Evolutionary conservation across 257 asterid species (phyloP).

Genomic region (Solanum dulcamara): DNA sequence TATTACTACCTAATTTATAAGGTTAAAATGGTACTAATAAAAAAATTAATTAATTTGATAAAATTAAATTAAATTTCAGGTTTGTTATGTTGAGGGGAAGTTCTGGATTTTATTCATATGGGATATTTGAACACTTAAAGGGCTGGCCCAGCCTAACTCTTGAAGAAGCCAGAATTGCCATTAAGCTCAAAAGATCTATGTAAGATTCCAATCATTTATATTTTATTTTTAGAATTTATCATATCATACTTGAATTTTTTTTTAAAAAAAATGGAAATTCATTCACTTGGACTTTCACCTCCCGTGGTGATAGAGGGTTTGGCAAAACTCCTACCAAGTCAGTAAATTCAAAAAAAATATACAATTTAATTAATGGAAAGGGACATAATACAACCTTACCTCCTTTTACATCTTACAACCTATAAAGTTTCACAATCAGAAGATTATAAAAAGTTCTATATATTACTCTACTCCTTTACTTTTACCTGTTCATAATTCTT

Average conservation of each 20-base stretch:
- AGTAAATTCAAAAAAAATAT: too few relatives aligned
- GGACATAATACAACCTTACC: too few relatives aligned
- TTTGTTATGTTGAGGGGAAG: conserved; percentile 47
- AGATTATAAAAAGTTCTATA: too few relatives aligned
- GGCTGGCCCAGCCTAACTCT: conserved; percentile 57
- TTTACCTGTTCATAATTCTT: too few relatives aligned
- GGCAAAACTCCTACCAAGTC: too few relatives aligned
- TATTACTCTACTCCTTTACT: too few relatives aligned
- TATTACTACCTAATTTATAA: background rate
- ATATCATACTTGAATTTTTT: background rate
- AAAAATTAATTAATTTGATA: background rate
- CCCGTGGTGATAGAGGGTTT: too few relatives aligned
- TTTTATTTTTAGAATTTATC: background rate
- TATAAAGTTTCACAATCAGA: too few relatives aligned
- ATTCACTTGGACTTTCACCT: too few relatives aligned
- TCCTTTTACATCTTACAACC: too few relatives aligned
- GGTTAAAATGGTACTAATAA: background rate
- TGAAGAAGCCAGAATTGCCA: conserved; percentile 37
- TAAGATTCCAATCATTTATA: background rate
- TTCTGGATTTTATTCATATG: conserved; percentile 57
- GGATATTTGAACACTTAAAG: conserved; percentile 35
- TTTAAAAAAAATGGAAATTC: background rate
- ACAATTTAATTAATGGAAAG: too few relatives aligned
- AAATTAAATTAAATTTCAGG: conserved; percentile 13
- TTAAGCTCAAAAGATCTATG: conserved; percentile 25